Conservation (phyloP, 2,329 filamentous ascomycete genomes). For the Tricladium varicosporioides region DNA sequence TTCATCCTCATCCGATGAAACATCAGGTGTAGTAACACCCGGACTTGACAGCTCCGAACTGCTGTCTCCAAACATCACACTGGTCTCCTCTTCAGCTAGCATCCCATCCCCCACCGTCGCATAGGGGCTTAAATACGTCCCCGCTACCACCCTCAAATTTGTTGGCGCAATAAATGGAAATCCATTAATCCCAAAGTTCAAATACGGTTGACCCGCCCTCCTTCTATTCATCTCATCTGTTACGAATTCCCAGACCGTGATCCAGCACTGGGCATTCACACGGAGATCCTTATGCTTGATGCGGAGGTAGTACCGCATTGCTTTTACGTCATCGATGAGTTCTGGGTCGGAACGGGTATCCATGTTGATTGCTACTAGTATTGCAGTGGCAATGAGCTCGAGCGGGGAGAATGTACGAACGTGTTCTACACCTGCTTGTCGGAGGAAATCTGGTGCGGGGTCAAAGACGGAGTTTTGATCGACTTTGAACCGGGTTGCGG, state of each 20-base stretch:
- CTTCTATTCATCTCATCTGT: slow-evolving; percentile 13
- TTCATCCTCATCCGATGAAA: no score
- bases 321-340: slow-evolving; percentile 34
- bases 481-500: slow-evolving; percentile 25
- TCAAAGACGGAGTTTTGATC: slow-evolving; percentile 30
- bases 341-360: slow-evolving; percentile 28
- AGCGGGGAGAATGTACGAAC: slow-evolving; percentile 37
- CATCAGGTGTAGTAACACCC: no score
- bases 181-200: no score
- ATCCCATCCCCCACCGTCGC: no score
- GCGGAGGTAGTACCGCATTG: slow-evolving; percentile 33
- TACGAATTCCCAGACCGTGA: slow-evolving; percentile 32
- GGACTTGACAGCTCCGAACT: no score
- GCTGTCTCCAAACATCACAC: no score
- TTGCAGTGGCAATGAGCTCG: slow-evolving; percentile 34
- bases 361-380: slow-evolving; percentile 34
- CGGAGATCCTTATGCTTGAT: slow-evolving; percentile 34
- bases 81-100: no score
- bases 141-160: no score
- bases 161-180: no score
- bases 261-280: slow-evolving; percentile 35
- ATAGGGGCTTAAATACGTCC: no score
- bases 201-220: no score
- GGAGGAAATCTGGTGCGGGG: slow-evolving; percentile 29
- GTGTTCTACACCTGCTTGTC: slow-evolving; percentile 24